phyloP scores from a whole-genome alignment of 2,329 filamentous ascomycete species.

The Fusarium sp. region DNA sequence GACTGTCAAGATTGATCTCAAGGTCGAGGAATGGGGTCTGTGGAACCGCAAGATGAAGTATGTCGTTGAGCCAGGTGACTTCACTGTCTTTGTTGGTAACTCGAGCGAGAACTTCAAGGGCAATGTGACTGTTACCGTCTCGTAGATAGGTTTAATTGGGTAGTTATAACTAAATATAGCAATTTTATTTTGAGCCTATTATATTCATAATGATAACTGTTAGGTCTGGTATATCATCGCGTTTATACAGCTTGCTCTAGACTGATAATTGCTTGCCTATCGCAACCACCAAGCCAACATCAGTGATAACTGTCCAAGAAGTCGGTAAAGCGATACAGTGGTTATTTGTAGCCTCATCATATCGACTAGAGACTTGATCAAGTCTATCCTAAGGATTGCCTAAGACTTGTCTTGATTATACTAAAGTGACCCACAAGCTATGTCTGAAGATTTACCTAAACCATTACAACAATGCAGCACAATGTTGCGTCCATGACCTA shows the following conservation, averaged over 20 bases:
- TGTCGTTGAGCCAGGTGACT: conserved; percentile 78
- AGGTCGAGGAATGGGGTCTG: conserved; percentile 67
- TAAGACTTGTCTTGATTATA: too few species aligned
- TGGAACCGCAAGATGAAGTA: conserved; percentile 75
- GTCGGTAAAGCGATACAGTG: too few species aligned
- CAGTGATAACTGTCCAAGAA: too few species aligned
- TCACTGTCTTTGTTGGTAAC: conserved; percentile 70
- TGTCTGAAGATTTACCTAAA: too few species aligned
- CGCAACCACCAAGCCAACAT: too few species aligned
- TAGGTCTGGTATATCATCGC: neutral
- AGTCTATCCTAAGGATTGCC: too few species aligned
- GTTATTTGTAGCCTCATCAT: too few species aligned
- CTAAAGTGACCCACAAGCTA: too few species aligned
- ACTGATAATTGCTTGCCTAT: neutral
- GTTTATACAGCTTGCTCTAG: neutral
- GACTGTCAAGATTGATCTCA: conserved; percentile 60
- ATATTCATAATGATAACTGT: neutral
- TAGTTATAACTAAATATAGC: neutral
- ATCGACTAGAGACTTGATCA: too few species aligned
- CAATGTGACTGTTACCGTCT: conserved; percentile 67
- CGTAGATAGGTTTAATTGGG: neutral
- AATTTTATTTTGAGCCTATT: neutral
- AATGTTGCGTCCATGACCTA: too few species aligned
- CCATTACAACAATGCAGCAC: too few species aligned
- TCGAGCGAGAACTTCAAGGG: conserved; percentile 66